Conservation (phyloP, 257 asterid species). For the Nicotiana sylvestris region DNA sequence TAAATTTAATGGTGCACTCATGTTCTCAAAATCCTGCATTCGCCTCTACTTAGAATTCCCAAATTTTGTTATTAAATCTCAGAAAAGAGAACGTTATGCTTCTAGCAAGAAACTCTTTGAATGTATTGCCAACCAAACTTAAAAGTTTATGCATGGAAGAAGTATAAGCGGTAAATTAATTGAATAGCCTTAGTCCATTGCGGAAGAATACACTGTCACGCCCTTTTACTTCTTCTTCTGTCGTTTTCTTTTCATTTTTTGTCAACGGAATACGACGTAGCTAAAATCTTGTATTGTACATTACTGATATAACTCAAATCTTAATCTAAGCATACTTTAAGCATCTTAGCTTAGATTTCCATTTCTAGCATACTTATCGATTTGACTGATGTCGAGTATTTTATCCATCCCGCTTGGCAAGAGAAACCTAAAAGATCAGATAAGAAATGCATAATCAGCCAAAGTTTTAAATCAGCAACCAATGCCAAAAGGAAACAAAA, state of each 20-base stretch:
- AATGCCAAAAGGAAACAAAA: background rate
- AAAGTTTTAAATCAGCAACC: background rate
- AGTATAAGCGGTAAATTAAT: background rate
- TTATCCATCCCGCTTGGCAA: conserved; percentile 45
- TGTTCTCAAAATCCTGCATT: too few relatives aligned
- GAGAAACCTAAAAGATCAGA: conserved; percentile 51
- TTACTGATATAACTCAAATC: background rate
- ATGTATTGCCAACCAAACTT: too few relatives aligned
- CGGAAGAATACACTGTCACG: background rate
- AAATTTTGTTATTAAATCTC: too few relatives aligned
- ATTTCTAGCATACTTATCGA: conserved; percentile 43
- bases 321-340: background rate
- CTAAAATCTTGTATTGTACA: background rate
- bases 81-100: too few relatives aligned
- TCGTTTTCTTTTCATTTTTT: background rate
- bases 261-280: background rate
- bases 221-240: background rate
- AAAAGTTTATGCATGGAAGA: too few relatives aligned
- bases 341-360: conserved; percentile 23
- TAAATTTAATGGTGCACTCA: too few relatives aligned
- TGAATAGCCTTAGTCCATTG: background rate
- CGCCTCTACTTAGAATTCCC: too few relatives aligned
- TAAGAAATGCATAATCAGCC: background rate
- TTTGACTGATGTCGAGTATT: conserved; percentile 56
- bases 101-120: too few relatives aligned